Base-by-base conservation (phyloP, 1,284 basidiomycete species). In the Cryptococcus sp. region DNA sequence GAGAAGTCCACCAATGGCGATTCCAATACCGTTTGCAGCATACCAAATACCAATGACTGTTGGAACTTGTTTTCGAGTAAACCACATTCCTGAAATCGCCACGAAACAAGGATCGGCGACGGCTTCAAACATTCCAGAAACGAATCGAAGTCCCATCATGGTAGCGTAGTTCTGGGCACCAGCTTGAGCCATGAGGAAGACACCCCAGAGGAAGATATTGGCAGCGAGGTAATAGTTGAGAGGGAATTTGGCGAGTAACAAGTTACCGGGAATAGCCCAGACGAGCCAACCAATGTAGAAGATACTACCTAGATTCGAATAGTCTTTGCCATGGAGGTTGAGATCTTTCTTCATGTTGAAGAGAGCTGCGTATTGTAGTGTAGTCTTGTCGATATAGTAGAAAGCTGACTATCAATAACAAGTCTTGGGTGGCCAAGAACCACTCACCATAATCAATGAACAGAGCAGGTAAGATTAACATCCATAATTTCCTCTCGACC, bases 231-330 rank as follows among this genome's bases (percentile, higher is more conserved):
- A 80, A 37, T 77, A 74, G 49, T 72, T 71, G 1, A 76, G 57
- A 3, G 77, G 78, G 54, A 73, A 78, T 51, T 76, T 76, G 38
- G 23, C 23, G 23, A 79, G 69, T n/a, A 79, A 59, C 14, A 78
- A 47, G 57, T 79, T 79, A 5, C 77, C 73, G 0, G 78, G 78
- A 33, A 79, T 65, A 0, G 77, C 77, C 77, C 77, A 79, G 2
- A 81, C 62, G 11, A 81, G 65, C 56, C 81, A 78, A 0, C 79
- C 79, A 14, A 80, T 71, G 53, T 81, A 81, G 41, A 81, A 76
- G 55, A 80, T 79, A 49, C 78, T 79, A 44, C 71, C 74, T 4
- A 81, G 72, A 79, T 79, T 80, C 55, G 76, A 78, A 59, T 80
- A 81, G 56, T 81, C 78, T 2, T 64, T 66, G 0, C 80, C 80